These are phyloP conservation scores for Closterium sp. DNA, from an alignment of 139 green algal species.

Conservation along the genomic window DNA sequence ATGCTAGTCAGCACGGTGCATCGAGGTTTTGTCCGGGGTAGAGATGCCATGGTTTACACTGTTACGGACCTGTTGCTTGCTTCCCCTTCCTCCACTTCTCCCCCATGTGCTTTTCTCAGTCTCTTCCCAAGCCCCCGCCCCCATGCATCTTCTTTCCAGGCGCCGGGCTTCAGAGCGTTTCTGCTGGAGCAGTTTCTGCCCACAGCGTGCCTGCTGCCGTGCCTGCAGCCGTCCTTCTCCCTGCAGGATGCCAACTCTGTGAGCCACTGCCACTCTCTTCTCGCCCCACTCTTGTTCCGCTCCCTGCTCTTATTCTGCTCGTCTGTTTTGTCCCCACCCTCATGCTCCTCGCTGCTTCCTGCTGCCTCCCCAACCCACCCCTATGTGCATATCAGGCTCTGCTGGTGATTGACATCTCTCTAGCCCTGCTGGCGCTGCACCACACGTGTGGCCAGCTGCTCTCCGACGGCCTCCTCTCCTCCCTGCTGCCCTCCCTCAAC, in stretches of 20 bases:
- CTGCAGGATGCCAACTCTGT: constrained; percentile 44
- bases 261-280: not conserved
- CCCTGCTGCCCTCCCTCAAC: constrained; percentile 35
- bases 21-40: too few species aligned
- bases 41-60: too few species aligned
- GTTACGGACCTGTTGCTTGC: too few species aligned
- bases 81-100: too few species aligned
- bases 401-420: constrained; percentile 39
- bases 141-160: not conserved
- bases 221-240: constrained; percentile 32
- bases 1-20: too few species aligned
- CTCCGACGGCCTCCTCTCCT: constrained; percentile 34
- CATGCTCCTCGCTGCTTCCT: not conserved
- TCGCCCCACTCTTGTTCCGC: too few species aligned
- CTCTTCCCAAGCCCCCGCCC: not conserved
- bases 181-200: constrained; percentile 30
- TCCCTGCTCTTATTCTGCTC: not conserved
- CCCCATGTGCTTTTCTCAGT: too few species aligned
- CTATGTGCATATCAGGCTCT: constrained; percentile 6
- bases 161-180: constrained; percentile 39
- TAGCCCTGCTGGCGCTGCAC: constrained; percentile 36
- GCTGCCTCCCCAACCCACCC: not conserved
- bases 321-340: not conserved
- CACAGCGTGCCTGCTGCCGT: constrained; percentile 32
- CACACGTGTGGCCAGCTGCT: constrained; percentile 46